These are phyloP conservation scores for Leishmania turanica DNA, from an alignment of 208 protist species.

Conservation along the genomic window DNA sequence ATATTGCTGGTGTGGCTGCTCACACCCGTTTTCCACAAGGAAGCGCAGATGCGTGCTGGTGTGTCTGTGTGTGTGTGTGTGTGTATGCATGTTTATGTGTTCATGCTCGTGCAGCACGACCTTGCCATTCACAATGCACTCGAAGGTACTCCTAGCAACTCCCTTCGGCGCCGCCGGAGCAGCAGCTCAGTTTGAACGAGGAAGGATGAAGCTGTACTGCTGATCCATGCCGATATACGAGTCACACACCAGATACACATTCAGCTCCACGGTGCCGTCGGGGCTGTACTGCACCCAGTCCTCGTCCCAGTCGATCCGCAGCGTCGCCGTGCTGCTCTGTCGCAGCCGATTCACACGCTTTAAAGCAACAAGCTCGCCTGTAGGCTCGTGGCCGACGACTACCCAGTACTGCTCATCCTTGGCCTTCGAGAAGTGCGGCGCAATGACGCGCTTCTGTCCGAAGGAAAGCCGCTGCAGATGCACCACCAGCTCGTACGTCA, in stretches of 20 bases:
- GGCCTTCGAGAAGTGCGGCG: slow-evolving; percentile 88
- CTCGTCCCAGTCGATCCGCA: slow-evolving; percentile 91
- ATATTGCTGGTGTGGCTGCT: neutral
- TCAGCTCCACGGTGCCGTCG: slow-evolving; percentile 48
- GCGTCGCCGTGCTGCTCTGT: slow-evolving; percentile 43
- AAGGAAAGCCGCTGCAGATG: slow-evolving; percentile 71
- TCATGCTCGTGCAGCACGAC: neutral
- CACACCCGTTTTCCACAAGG: neutral
- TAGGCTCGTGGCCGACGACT: slow-evolving; percentile 78
- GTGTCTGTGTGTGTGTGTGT: neutral
- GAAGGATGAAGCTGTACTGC: slow-evolving; percentile 77
- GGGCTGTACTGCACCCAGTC: slow-evolving; percentile 57
- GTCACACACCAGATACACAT: slow-evolving; percentile 90
- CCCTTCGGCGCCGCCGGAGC: neutral
- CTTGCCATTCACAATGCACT: neutral
- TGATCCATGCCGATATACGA: slow-evolving; percentile 93
- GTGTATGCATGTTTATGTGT: neutral
- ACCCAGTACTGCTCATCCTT: slow-evolving; percentile 95
- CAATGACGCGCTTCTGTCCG: slow-evolving; percentile 58
- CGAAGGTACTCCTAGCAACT: neutral
- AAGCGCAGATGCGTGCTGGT: neutral
- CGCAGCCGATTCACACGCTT: slow-evolving; percentile 88
- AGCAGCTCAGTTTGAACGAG: slow-evolving; percentile 24
- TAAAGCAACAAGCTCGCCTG: slow-evolving; percentile 92
- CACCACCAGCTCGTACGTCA: slow-evolving; percentile 55